A percentile compares a stretch with the other conserved stretches of the same genome.
phyloP scores from a whole-genome alignment of 2,329 filamentous ascomycete species.

The Amauroascus verrucosus region DNA sequence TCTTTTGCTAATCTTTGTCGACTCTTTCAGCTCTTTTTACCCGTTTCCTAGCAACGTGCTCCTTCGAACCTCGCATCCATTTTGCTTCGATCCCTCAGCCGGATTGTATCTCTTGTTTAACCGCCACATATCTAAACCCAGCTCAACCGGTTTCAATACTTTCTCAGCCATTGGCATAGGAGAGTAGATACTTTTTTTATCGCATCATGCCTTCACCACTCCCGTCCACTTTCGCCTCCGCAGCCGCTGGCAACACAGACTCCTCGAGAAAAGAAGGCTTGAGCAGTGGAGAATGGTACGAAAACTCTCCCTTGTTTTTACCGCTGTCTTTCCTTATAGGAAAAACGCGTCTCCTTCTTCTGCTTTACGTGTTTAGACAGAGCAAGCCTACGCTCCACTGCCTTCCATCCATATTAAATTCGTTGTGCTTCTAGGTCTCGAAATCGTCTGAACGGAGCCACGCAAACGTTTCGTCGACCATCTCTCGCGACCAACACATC shows the following conservation, averaged over 20 bases:
- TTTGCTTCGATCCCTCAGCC: background rate
- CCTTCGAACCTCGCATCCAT: background rate
- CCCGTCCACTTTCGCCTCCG: conserved; percentile 74
- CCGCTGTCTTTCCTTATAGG: background rate
- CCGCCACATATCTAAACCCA: conserved; percentile 2
- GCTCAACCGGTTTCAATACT: background rate
- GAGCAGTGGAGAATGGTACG: conserved; percentile 60
- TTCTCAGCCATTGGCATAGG: background rate
- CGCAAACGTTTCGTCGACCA: conserved; percentile 56
- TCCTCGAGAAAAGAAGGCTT: conserved; percentile 51
- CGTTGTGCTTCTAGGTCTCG: conserved; percentile 42
- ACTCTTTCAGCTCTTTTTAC: background rate
- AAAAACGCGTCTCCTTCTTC: background rate
- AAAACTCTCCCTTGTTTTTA: background rate
- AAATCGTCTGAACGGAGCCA: conserved; percentile 53
- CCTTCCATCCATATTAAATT: conserved; percentile 1
- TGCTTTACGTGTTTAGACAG: background rate
- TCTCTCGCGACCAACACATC: conserved; percentile 49
- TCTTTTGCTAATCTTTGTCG: background rate
- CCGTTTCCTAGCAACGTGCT: background rate
- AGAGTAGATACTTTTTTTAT: conserved; percentile 12
- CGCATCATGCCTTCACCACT: conserved; percentile 59
- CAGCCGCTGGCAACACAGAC: conserved; percentile 64
- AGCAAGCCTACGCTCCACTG: background rate
- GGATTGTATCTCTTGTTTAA: background rate